Evolutionary conservation across 176 grass and related monocot genomes (phyloP), one percentile per base, ranked within the genome.

Genomic region (Ensete glaucum): DNA sequence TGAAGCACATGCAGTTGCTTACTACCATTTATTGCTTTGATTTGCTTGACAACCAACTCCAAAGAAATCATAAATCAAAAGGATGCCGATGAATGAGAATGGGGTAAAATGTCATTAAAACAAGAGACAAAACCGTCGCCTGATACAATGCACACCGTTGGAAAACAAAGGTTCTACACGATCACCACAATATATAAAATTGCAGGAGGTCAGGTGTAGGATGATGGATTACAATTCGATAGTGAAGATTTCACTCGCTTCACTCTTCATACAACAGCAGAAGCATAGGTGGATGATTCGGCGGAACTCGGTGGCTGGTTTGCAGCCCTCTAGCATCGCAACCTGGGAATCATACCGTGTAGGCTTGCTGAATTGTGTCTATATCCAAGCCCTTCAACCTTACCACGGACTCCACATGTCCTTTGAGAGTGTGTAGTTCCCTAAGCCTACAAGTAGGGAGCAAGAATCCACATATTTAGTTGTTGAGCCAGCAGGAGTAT

Each of bases 301-400:
- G 55, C 14, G 0, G 55, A 57, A 16, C 13, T 14, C 3, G 0
- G 14, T 57, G 14, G 10, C 14, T 57, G 55, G 34, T 14, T 16
- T 56, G 14, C 54, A 56, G 15, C 16, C 34, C 34, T 21, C 19
- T 8, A 5, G 57, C 9, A 20, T 60, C 8, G 9, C 1, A 15
- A 6, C 4, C 34, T 43, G 11, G 26, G 64, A 48, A 83, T 87
- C 81, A 92, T 23, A 96, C 84, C 6, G 86, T 91, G 77, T 96
- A 96, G 7, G 86, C 85, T 73, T 91, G 88, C 58, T 89, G 84
- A 51, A 96, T 91, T 8, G 86, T 91, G 67, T 96, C 86, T 2
- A 91, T 85, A 66, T 96, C 88, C 80, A 96, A 72, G 8, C 87
- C 85, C 86, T 96, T 96, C 74, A 87, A 59, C 74, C 77, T 83